Evolutionary conservation across 192 early-diverging fungal species (phyloP).

Genomic region (Gamsiella multidivaricata): DNA sequence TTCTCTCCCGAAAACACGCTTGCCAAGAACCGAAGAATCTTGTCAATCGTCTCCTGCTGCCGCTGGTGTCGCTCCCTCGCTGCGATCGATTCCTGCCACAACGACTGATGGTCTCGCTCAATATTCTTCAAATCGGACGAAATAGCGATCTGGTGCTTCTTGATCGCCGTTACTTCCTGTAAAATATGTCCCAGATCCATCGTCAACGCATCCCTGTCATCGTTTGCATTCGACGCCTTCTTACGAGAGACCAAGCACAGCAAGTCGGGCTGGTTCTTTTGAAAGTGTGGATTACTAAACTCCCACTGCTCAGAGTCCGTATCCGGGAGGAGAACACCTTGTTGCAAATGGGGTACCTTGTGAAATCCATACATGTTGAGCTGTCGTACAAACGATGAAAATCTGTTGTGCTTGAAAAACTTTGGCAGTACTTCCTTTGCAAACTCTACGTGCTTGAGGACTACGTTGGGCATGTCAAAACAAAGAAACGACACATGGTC

Average conservation of each 20-base stretch:
- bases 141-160: constrained; percentile 91
- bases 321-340: constrained; percentile 85
- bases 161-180: constrained; percentile 87
- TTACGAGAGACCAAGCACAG: constrained; percentile 90
- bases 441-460: constrained; percentile 80
- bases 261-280: constrained; percentile 88
- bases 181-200: constrained; percentile 66
- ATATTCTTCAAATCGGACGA: constrained; percentile 86
- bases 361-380: constrained; percentile 98
- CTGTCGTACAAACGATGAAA: constrained; percentile 91
- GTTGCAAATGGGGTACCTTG: constrained; percentile 94
- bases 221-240: constrained; percentile 63
- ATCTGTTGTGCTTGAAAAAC: constrained; percentile 94
- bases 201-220: constrained; percentile 56
- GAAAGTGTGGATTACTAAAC: constrained; percentile 92
- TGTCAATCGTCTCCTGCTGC: constrained; percentile 94
- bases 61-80: constrained; percentile 83
- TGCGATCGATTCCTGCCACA: constrained; percentile 87
- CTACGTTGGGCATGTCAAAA: constrained; percentile 27
- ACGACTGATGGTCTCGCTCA: constrained; percentile 86
- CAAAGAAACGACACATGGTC: not conserved
- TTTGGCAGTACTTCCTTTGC: constrained; percentile 83
- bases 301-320: constrained; percentile 88
- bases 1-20: constrained; percentile 79
- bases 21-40: constrained; percentile 92